These are phyloP conservation scores for Serendipita sp. DNA, from an alignment of 768 basidiomycete species.

Conservation along the genomic window DNA sequence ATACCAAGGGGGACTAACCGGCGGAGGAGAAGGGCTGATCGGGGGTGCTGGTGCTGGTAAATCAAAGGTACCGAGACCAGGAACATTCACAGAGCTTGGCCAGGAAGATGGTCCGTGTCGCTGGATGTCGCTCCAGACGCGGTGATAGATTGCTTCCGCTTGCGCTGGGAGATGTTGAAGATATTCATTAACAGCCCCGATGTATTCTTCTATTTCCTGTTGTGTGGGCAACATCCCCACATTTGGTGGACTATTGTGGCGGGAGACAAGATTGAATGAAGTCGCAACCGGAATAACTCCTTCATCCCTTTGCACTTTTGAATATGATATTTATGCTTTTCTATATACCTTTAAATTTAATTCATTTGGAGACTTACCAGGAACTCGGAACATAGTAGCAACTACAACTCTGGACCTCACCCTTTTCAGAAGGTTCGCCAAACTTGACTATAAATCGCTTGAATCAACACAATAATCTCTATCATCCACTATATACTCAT, in stretches of 20 bases:
- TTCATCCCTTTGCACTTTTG: background rate
- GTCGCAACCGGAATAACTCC: background rate
- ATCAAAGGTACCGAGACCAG: slow-evolving; percentile 53
- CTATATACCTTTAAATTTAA: background rate
- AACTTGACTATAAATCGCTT: no score
- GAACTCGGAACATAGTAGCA: no score
- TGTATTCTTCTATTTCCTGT: slow-evolving; percentile 10
- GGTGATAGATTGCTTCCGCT: slow-evolving; percentile 27
- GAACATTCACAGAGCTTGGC: slow-evolving; percentile 36
- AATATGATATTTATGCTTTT: background rate
- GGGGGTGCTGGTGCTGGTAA: slow-evolving; percentile 43
- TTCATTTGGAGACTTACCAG: no score
- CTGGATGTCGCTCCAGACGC: slow-evolving; percentile 62
- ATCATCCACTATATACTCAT: background rate
- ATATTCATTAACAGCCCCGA: slow-evolving; percentile 9
- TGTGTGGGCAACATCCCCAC: slow-evolving; percentile 5
- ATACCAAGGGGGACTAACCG: slow-evolving; percentile 29
- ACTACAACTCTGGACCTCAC: no score
- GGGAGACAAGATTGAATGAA: background rate
- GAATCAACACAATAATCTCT: no score
- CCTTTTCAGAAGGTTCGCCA: no score
- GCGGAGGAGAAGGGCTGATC: slow-evolving; percentile 33
- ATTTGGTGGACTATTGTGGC: background rate
- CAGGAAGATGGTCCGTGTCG: slow-evolving; percentile 53
- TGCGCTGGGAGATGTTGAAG: slow-evolving; percentile 8